phyloP scores from a whole-genome alignment of 495 filamentous ascomycete genomes.

The Bombardia bombarda region DNA sequence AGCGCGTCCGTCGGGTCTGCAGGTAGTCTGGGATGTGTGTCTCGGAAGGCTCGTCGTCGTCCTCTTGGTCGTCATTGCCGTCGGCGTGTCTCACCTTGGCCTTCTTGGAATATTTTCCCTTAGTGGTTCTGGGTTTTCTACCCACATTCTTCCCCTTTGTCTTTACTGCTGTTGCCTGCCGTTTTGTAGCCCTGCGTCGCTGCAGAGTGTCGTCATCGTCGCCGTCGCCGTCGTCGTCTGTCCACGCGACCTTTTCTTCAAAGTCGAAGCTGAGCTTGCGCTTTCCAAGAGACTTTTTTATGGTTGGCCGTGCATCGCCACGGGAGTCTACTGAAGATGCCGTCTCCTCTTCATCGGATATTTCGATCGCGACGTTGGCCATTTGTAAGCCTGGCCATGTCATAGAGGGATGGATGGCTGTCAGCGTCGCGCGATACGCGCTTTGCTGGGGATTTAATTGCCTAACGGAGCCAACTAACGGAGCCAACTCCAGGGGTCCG shows the following conservation, averaged over 20 bases:
- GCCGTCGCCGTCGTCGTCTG: slow-evolving; percentile 29
- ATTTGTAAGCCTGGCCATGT: slow-evolving; percentile 7
- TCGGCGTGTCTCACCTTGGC: slow-evolving; percentile 1
- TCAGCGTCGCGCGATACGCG: too few species aligned
- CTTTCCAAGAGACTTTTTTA: slow-evolving; percentile 6
- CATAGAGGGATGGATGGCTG: too few species aligned
- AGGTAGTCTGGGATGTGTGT: slow-evolving; percentile 39
- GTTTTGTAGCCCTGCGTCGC: slow-evolving; percentile 12
- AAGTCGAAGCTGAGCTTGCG: slow-evolving; percentile 18
- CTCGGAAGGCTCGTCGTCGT: slow-evolving; percentile 20
- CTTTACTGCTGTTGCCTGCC: slow-evolving; percentile 14
- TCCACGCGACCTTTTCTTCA: slow-evolving; percentile 32
- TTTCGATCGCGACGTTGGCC: slow-evolving; percentile 9
- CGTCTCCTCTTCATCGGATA: slow-evolving; percentile 16
- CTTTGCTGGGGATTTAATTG: too few species aligned
- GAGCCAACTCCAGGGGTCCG: too few species aligned
- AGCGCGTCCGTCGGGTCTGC: slow-evolving; percentile 44
- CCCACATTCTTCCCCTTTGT: too few species aligned
- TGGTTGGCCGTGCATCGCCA: not conserved
- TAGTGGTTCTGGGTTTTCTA: too few species aligned
- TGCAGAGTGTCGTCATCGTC: slow-evolving; percentile 28
- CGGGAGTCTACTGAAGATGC: slow-evolving; percentile 5
- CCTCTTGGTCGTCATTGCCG: slow-evolving; percentile 12
- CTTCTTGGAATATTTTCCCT: too few species aligned
- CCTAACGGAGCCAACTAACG: too few species aligned